Percentiles rank a stretch among this genome's conserved stretches.
Evolutionary conservation across 202 grass and related monocot species (phyloP).

Genomic region (Hordeum pubiflorum): DNA sequence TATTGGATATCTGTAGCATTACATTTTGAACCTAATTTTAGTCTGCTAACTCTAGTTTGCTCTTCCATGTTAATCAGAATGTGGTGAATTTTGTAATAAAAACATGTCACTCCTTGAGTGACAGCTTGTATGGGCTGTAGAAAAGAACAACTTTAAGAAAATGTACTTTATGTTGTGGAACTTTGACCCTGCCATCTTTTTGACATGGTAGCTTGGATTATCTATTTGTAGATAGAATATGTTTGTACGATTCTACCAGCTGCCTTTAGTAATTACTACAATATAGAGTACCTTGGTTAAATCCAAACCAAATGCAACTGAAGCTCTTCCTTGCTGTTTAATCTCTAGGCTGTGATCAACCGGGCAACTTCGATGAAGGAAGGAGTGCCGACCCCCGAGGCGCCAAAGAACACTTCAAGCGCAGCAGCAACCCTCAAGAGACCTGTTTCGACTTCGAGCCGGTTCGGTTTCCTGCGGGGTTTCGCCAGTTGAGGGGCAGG

Average conservation of each 20-base stretch:
- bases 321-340: slow-evolving; percentile 6
- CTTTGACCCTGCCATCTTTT: neutral
- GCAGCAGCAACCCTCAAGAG: slow-evolving; percentile 4
- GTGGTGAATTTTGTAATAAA: neutral
- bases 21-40: slow-evolving; percentile 1
- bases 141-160: neutral
- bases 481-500: slow-evolving; percentile 31
- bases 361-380: slow-evolving; percentile 38
- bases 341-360: slow-evolving; percentile 19
- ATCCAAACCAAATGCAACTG: neutral
- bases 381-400: neutral
- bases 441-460: slow-evolving; percentile 27
- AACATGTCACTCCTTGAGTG: neutral
- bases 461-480: slow-evolving; percentile 33
- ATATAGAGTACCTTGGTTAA: neutral
- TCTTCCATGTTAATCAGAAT: neutral
- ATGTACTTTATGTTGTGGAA: neutral
- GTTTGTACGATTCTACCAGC: neutral
- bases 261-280: neutral
- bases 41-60: neutral
- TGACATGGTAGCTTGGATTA: neutral
- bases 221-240: neutral
- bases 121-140: neutral
- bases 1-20: neutral
- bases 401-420: neutral